Evolutionary conservation across 1,284 basidiomycete genomes (phyloP), one percentile per base, ranked within the genome.

Genomic region (Ceratobasidium sp.): DNA sequence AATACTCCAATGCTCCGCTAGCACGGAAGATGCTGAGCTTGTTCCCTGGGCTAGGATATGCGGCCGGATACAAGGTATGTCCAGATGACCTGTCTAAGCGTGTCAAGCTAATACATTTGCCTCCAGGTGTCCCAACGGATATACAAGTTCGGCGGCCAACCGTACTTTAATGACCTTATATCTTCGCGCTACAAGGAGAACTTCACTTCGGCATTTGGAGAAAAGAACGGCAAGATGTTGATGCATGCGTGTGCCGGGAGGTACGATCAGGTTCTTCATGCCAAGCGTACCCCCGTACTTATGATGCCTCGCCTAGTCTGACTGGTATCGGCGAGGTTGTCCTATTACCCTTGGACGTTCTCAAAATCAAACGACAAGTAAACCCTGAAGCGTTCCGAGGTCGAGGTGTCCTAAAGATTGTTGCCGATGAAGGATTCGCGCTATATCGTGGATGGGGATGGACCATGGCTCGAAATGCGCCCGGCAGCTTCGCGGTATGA

Each of bases 61-160:
- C 97, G 3, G 97, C 96, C 44, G 96, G 97, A 0, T 99, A 99
- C 92, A 99, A 99, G 86, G 88, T 75, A 42, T 20, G 60, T 23
- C 18, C 42, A 4, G 20, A 1, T 20, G 46, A n/a, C 33, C 1
- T 3, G n/a, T 33, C 18, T 49, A 3, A 20, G 9, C 49, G 63
- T n/a, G 26, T 28, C 42, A 20, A 26, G 60, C 42, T 55, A 13
- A 49, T 33, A 1, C 6, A 2, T 12, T n/a, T 20, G 26, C n/a
- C 1, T 53, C 10, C 33, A 75, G 72, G n/a, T 98, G 83, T 87
- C 95, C 0, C 96, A 98, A 86, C 91, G 96, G 70, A 91, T 97
- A 83, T 98, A 98, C 92, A 99, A 99, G 88, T 99, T 99, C 83
- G 97, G 98, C 80, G 98, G 97, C 1, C 97, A 99, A 86, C 97